Base-by-base conservation (phyloP, 768 basidiomycete genomes). In the Fistulinella prunicolor region DNA sequence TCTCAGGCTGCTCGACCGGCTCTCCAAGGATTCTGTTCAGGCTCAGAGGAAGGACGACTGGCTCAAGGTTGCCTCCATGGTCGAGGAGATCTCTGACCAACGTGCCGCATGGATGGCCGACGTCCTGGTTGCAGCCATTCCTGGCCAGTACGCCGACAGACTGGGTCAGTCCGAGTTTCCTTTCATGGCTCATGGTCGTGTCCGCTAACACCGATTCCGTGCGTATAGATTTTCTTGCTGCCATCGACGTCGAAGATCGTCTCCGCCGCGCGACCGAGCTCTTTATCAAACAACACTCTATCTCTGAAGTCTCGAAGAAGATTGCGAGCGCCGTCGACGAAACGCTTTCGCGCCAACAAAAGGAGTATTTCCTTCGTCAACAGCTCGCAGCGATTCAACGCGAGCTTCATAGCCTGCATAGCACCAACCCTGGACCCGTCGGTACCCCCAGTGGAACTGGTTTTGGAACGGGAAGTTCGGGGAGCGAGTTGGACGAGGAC, bases 301-400 rank as follows among this genome's bases (percentile, higher is more conserved):
- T 91, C 28, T 81, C 81, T 19, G 89, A 92, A 64, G 86, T 92
- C 0, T 81, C 85, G 14, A 81, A 83, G 62, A 90, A 87, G 72
- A 88, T 92, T 43, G 82, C 86, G 4, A 78, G 80, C 24, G 83
- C 86, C 19, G 85, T 92, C 10, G 87, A 89, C 53, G 89, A 92
- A 62, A 83, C 82, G 4, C 76, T 91, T n/a, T 87, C 86, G 21
- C 89, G 87, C 47, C 89, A 91, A 57, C 89, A 92, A 67, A 91
- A 91, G 59, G 89, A 90, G 50, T 86, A 85, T 59, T 91, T 89
- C 71, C 75, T 92, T 3, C 82, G 87, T 20, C 89, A 91, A 55
- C 89, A 91, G 56, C 80, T 89, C 13, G 80, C 85, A 2, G 87
- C 86, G 17, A 90, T 89, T 41, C 83, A 88, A 47, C 80, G 85